Evolutionary conservation across 345 rosid genomes (phyloP).

Genomic region (Citrus cavaleriei): DNA sequence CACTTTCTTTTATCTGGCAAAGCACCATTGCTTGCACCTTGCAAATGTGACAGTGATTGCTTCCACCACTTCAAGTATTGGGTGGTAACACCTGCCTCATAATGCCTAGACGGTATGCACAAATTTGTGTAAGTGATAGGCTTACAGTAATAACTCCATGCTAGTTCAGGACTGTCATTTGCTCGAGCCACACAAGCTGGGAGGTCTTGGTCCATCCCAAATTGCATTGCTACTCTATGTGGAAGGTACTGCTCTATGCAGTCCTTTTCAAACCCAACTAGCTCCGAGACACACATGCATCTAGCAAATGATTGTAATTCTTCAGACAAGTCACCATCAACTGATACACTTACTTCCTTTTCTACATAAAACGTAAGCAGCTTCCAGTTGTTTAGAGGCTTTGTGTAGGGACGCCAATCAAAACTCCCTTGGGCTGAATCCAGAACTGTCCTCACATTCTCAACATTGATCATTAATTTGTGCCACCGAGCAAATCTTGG

Average conservation of each 20-base stretch:
- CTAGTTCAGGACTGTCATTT: neutral
- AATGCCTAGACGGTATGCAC: conserved; percentile 11
- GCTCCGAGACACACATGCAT: neutral
- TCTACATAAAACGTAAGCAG: neutral
- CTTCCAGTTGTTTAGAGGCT: neutral
- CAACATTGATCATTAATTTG: neutral
- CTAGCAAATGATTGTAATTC: conserved; percentile 8
- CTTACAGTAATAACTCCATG: conserved; percentile 6
- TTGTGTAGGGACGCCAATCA: conserved; percentile 26
- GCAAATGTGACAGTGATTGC: neutral
- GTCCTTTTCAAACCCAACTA: neutral
- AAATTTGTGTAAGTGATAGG: neutral
- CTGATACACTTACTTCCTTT: neutral
- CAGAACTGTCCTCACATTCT: conserved; percentile 16
- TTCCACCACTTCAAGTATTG: conserved; percentile 30
- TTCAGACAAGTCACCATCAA: neutral
- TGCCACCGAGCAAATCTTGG: conserved; percentile 39
- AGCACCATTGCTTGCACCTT: neutral
- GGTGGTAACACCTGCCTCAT: conserved; percentile 22
- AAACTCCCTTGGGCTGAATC: conserved; percentile 23
- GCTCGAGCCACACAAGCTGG: conserved; percentile 3
- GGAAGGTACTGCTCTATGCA: conserved; percentile 12
- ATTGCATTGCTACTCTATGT: conserved; percentile 10
- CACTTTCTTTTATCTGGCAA: neutral
- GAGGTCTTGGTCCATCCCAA: conserved; percentile 11